A percentile compares a stretch with the other conserved stretches of the same genome.
These are phyloP conservation scores for Crithidia sp. DNA, from an alignment of 208 protist genomes.

Conservation along the genomic window DNA sequence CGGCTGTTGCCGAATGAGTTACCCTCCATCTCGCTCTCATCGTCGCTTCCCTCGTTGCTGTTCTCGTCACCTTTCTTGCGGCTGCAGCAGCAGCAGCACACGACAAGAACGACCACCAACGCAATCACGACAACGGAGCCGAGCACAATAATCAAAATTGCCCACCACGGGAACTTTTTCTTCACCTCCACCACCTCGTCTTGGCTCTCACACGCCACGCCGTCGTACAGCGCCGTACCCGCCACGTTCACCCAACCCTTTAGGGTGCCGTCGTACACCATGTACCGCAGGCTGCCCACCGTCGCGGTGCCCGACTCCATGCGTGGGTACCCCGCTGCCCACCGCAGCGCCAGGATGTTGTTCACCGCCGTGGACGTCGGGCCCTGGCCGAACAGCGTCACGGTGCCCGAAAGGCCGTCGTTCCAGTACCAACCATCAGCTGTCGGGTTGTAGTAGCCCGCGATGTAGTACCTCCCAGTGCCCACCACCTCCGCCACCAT, in stretches of 20 bases:
- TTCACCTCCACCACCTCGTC: neutral
- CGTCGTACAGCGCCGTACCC: constrained; percentile 9
- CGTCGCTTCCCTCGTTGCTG: neutral
- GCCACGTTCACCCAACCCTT: constrained; percentile 17
- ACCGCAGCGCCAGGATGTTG: neutral
- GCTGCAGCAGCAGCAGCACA: constrained; percentile 1
- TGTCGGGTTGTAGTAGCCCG: constrained; percentile 1
- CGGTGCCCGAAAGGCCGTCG: neutral
- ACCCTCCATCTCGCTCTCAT: neutral
- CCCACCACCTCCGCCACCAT: neutral
- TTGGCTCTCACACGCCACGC: constrained; percentile 14
- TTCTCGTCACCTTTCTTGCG: neutral
- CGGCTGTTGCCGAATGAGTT: neutral
- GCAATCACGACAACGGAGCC: neutral
- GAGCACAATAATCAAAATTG: neutral
- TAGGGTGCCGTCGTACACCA: constrained; percentile 12
- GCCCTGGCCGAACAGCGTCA: constrained; percentile 4
- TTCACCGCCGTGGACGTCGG: neutral
- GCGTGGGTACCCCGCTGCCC: constrained; percentile 18
- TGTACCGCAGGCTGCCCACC: constrained; percentile 7
- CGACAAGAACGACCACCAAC: neutral
- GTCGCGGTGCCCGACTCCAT: neutral
- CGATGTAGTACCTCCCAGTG: constrained; percentile 8
- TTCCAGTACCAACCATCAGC: constrained; percentile 8
- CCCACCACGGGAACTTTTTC: constrained; percentile 7